Percentiles rank a stretch among this genome's conserved stretches.
Conservation (phyloP, 2,329 filamentous ascomycete genomes). For the Chaetomium sp. region DNA sequence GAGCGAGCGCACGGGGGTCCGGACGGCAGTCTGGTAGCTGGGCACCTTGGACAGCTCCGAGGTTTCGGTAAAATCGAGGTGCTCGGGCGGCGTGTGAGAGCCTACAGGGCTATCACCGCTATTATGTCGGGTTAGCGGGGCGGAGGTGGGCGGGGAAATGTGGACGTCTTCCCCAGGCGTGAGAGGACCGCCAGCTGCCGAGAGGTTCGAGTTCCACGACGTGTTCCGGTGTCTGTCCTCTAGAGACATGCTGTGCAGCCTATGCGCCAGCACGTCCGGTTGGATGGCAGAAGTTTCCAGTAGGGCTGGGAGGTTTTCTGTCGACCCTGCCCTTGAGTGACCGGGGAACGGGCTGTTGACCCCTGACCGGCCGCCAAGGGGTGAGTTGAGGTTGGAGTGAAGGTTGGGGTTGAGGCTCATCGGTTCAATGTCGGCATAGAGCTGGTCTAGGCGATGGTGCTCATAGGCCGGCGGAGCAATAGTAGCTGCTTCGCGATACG, state of each 20-base stretch:
- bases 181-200: conserved; percentile 34
- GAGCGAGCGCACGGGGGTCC: conserved; percentile 52
- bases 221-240: conserved; percentile 41
- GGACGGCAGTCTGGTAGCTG: conserved; percentile 69
- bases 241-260: conserved; percentile 62
- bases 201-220: conserved; percentile 40
- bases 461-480: conserved; percentile 90
- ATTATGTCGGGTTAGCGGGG: conserved; percentile 46
- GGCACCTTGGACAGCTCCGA: conserved; percentile 65
- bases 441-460: conserved; percentile 78
- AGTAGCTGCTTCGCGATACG: conserved; percentile 49
- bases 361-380: conserved; percentile 57
- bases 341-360: conserved; percentile 73
- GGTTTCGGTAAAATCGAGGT: conserved; percentile 53
- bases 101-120: conserved; percentile 47
- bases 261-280: conserved; percentile 55
- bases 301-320: conserved; percentile 67
- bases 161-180: conserved; percentile 24
- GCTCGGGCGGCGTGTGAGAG: conserved; percentile 49
- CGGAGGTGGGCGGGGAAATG: conserved; percentile 35
- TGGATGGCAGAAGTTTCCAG: conserved; percentile 39
- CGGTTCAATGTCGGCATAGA: conserved; percentile 82
- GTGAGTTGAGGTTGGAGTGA: conserved; percentile 60
- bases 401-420: conserved; percentile 71
- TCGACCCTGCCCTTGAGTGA: conserved; percentile 67